Base-by-base conservation (phyloP, 495 filamentous ascomycete species). In the Xylaria cubensis region DNA sequence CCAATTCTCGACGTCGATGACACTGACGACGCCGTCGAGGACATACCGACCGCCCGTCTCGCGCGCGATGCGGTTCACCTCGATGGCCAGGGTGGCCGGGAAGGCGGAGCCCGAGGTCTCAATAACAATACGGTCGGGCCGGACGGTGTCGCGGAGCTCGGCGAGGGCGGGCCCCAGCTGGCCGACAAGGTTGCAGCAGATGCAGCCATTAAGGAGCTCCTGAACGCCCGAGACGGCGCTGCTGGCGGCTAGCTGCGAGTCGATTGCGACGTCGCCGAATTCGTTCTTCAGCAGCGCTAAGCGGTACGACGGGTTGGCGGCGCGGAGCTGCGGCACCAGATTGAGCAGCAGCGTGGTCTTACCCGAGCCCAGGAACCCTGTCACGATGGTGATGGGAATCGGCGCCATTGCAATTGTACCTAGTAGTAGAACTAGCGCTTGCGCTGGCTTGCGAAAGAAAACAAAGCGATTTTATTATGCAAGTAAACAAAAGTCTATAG, bases 1-100 rank as follows among this genome's bases (percentile, higher is more conserved):
- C 95, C 95, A 99, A 80, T 98, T 98, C 87, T 98, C 96, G 6
- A 96, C 94, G 80, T 99, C 96, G 64, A 99, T 92, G 3, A 98
- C 96, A 58, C 88, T 92, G 24, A 98, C 89, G 50, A 98, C 94
- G 3, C 96, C 96, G 78, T 99, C 96, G 1, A 98, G 88, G 7
- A 88, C 85, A 75, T 93, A 98, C 12, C 79, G 77, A 0, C 89
- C 89, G 0, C 82, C 84, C 55, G 90, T 90, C 67, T 90, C 89
- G 50, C 86, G 79, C 13, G 87, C 86, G 0, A 98, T 82, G 9
- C 97, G 89, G 73, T 97, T 98, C 1, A 99, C 92, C 80, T 95
- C 93, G 87, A 97, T 93, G n/a, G 93, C 94, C 42, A 97, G 81
- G 19, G 94, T 97, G 4, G 94, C 94, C 0, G 94, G 94, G 79